phyloP scores from a whole-genome alignment of 345 rosid genomes.

The Heritiera fomes region DNA sequence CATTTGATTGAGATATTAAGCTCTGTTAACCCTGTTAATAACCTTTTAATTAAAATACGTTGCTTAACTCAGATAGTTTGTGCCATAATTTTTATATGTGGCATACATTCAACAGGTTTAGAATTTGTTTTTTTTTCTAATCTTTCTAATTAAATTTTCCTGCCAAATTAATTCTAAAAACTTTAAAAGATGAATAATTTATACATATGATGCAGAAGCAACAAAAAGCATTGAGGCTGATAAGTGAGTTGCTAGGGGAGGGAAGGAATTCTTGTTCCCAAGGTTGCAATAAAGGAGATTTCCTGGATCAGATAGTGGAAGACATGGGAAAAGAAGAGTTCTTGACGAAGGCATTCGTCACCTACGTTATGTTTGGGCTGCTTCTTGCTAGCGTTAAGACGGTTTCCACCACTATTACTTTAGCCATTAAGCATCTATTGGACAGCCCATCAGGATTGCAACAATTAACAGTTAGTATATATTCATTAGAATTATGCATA shows the following conservation, averaged over 20 bases:
- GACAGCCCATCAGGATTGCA: conserved; percentile 15
- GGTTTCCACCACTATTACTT: conserved; percentile 6
- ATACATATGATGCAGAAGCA: conserved; percentile 19
- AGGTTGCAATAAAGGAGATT: conserved; percentile 14
- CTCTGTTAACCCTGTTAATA: too few relatives aligned
- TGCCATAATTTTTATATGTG: too few relatives aligned
- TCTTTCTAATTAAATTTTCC: too few relatives aligned
- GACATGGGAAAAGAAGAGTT: conserved; percentile 25
- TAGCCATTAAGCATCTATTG: neutral
- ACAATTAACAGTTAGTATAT: conserved; percentile 2
- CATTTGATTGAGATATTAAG: neutral
- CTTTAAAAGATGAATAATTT: too few relatives aligned
- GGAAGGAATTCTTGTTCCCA: neutral
- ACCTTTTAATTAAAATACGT: neutral
- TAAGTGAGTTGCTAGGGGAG: conserved; percentile 12
- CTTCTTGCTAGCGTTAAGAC: conserved; percentile 19
- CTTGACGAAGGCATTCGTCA: conserved; percentile 8
- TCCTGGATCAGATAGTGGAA: conserved; percentile 29
- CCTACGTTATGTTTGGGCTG: conserved; percentile 8
- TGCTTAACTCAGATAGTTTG: too few relatives aligned
- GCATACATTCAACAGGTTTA: too few relatives aligned
- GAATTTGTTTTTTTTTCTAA: too few relatives aligned
- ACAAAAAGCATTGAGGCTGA: conserved; percentile 6
- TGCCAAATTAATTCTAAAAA: too few relatives aligned
- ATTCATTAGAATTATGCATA: neutral